Conservation (phyloP, 495 filamentous ascomycete species). For the Penicillium antarcticum region DNA sequence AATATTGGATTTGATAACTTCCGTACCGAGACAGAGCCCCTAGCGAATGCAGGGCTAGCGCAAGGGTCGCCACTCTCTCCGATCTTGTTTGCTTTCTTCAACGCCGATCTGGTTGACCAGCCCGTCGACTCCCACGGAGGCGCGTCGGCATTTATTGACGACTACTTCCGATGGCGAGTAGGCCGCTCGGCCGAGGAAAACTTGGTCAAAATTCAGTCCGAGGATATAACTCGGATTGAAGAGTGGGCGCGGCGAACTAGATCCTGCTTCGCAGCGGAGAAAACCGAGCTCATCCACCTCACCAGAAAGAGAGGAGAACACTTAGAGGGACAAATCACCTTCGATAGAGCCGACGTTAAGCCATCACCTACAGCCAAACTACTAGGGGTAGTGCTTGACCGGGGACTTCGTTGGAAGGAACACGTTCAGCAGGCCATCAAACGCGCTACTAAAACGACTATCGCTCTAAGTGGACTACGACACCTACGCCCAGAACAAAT, state of each 20-base stretch:
- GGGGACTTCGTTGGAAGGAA: too few species aligned
- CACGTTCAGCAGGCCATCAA: constrained; percentile 21
- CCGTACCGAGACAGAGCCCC: constrained; percentile 1
- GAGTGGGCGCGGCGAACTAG: constrained; percentile 12
- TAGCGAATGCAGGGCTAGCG: constrained; percentile 21
- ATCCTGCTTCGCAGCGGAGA: constrained; percentile 17
- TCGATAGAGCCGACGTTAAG: too few species aligned
- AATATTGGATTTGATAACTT: constrained; percentile 27
- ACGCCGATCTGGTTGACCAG: constrained; percentile 21
- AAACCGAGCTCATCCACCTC: constrained; percentile 26
- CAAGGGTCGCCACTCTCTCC: constrained; percentile 25
- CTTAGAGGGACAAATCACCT: not conserved
- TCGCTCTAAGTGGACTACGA: constrained; percentile 10
- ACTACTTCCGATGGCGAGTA: constrained; percentile 20
- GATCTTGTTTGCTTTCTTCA: constrained; percentile 28
- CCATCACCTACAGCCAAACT: too few species aligned
- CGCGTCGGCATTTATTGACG: constrained; percentile 22
- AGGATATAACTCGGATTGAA: constrained; percentile 14
- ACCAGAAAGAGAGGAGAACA: constrained; percentile 13
- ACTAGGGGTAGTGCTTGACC: too few species aligned
- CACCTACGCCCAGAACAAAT: constrained; percentile 22
- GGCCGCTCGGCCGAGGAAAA: constrained; percentile 18
- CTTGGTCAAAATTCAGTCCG: constrained; percentile 7
- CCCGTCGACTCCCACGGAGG: constrained; percentile 13
- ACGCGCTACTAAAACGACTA: constrained; percentile 15